Base-by-base conservation (phyloP, 805 yeast species). In the Metschnikowia noctiluminum region DNA sequence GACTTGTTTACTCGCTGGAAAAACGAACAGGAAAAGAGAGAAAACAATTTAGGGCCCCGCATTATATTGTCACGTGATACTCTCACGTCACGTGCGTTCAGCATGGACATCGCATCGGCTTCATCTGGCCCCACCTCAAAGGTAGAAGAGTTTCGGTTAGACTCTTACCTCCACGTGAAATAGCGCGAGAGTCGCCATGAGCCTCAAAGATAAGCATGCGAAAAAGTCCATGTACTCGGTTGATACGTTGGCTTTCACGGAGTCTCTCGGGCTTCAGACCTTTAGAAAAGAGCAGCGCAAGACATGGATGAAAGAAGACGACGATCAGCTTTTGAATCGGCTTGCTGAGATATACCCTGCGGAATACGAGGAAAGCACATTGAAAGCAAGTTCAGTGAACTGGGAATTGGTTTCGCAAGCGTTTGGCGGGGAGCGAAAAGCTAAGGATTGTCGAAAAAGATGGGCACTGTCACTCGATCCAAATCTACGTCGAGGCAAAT, bases 381-480 rank as follows among this genome's bases (percentile, higher is more conserved):
- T 74, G 6, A 65, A 68, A 37, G 56, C 67, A 0, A 80, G 78
- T 28, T 49, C 53, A 0, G 74, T 85, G 9, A 75, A 81, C 45
- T 87, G 95, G 95, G 87, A 83, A 31, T 51, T 54, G 45, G 74
- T 84, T 37, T 78, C 84, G 12, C 55, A 71, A 54, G 55, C 69
- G 51, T 60, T 76, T 69, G 68, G 74, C 53, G 59, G 71, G 34
- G 36, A 38, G 9, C 64, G 96, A 45, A 84, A 86, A 57, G 77
- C 89, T 11, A 89, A 87, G 58, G 96, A 89, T 62, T 87, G 96
- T 61, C 77, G 89, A 34, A 90, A 89, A 64, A 70, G 97, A 49
- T 91, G 97, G 97, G 71, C 80, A 14, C 85, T 85, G 53, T 88
- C 96, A 1, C 67, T 91, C 37, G 94, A 89, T 64, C 97, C 97